These are phyloP conservation scores for Yamadazyma kitorensis DNA, from an alignment of 805 yeast genomes.

Conservation along the genomic window DNA sequence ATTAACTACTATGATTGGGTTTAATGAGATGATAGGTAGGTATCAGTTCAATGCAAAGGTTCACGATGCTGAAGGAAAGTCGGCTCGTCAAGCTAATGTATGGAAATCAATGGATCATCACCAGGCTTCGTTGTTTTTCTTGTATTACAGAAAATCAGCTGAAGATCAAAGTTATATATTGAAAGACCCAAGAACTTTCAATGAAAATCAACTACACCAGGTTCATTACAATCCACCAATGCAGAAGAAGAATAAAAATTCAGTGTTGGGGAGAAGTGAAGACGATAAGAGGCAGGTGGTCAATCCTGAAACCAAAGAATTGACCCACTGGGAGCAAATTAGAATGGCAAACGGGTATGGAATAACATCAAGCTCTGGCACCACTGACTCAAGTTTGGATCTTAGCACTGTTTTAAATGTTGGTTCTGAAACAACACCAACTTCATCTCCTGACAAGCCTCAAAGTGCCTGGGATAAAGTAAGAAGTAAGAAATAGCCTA, in stretches of 20 bases:
- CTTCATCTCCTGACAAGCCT: too few species aligned
- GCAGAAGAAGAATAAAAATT: not conserved
- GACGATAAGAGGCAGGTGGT: conserved; percentile 1
- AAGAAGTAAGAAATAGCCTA: too few species aligned
- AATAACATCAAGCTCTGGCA: too few species aligned
- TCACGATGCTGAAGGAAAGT: conserved; percentile 13
- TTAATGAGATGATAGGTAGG: conserved; percentile 23
- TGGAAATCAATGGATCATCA: conserved; percentile 39
- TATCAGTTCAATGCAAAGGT: conserved; percentile 21
- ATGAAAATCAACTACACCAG: conserved; percentile 24
- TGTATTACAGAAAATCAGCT: conserved; percentile 51
- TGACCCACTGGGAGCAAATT: conserved; percentile 34
- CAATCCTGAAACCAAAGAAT: conserved; percentile 5
- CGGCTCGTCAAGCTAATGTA: conserved; percentile 14
- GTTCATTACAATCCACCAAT: conserved; percentile 24
- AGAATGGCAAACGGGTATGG: conserved; percentile 23
- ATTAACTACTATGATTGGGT: conserved; percentile 21
- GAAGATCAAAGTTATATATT: conserved; percentile 50
- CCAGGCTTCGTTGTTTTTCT: conserved; percentile 33
- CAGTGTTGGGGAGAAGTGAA: conserved; percentile 1
- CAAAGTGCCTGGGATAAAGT: too few species aligned
- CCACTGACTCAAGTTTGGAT: too few species aligned
- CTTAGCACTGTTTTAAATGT: too few species aligned
- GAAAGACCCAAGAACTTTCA: conserved; percentile 50
- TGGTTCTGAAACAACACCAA: too few species aligned